phyloP scores from a whole-genome alignment of 495 filamentous ascomycete species.

The Cryomyces minteri region DNA sequence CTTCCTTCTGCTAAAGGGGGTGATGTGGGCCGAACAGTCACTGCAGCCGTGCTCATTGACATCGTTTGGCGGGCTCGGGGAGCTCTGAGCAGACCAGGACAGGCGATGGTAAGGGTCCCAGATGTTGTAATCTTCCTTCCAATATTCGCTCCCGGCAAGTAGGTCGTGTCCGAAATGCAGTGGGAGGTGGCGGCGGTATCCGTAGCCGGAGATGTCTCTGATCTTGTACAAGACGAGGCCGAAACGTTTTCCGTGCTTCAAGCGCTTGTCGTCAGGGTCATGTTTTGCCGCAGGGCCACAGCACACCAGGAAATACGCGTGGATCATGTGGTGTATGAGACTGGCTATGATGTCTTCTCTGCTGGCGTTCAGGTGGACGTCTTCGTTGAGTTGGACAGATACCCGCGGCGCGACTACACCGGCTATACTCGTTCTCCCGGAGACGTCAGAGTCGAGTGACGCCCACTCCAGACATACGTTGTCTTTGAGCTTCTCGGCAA shows the following conservation, averaged over 20 bases:
- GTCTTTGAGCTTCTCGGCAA: not conserved
- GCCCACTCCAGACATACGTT: not conserved
- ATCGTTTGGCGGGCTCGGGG: no score
- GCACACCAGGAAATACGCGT: conserved; percentile 10
- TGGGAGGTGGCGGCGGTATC: no score
- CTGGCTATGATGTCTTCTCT: not conserved
- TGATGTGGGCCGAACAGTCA: no score
- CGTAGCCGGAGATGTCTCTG: not conserved
- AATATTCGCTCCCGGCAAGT: no score
- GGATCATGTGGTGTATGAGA: conserved; percentile 12
- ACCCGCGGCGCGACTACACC: not conserved
- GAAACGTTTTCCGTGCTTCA: conserved; percentile 8
- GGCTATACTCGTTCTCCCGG: not conserved
- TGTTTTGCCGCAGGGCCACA: conserved; percentile 3
- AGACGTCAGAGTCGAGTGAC: not conserved
- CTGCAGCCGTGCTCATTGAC: no score
- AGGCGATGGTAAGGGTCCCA: no score
- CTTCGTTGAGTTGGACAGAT: not conserved
- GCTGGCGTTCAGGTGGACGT: not conserved
- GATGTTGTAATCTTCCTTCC: no score
- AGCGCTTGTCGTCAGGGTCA: conserved; percentile 2
- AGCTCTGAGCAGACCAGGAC: no score
- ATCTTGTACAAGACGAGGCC: conserved; percentile 7
- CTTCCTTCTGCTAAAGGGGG: no score
- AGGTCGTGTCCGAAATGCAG: no score